phyloP scores from a whole-genome alignment of 1,284 basidiomycete genomes.

The Sanghuangporus sanghuang region DNA sequence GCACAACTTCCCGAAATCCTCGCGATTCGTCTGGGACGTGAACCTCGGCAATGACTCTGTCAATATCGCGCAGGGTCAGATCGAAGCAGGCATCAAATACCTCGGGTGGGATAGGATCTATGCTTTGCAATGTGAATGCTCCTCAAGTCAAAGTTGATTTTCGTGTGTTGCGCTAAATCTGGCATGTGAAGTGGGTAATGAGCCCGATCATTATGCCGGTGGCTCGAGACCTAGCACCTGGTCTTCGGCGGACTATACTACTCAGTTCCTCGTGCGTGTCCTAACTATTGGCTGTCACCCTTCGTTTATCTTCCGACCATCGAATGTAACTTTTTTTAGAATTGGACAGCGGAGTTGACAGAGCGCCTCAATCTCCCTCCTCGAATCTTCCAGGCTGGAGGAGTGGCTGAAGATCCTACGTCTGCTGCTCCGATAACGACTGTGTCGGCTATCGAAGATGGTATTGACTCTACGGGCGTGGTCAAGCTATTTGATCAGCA shows the following conservation, averaged over 20 bases:
- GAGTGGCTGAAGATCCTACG: constrained; percentile 29
- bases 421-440: constrained; percentile 29
- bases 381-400: constrained; percentile 30
- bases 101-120: constrained; percentile 29
- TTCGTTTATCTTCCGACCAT: neutral
- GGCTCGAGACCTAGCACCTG: constrained; percentile 27
- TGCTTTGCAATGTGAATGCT: constrained; percentile 27
- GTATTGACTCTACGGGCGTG: constrained; percentile 26
- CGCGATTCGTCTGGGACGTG: constrained; percentile 28
- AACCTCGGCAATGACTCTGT: constrained; percentile 34
- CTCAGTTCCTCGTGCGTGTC: constrained; percentile 26
- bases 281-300: neutral
- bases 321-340: constrained; percentile 18
- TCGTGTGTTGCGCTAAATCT: neutral
- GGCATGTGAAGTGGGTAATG: constrained; percentile 29
- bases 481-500: constrained; percentile 32
- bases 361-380: constrained; percentile 26
- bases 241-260: constrained; percentile 28
- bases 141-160: neutral
- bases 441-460: constrained; percentile 28
- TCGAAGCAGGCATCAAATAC: constrained; percentile 27
- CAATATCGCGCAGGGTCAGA: constrained; percentile 27
- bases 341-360: constrained; percentile 29
- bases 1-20: constrained; percentile 27
- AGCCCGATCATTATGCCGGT: constrained; percentile 32